Conservation (phyloP, 129 eudicot genomes). For the Artemisia argyi region DNA sequence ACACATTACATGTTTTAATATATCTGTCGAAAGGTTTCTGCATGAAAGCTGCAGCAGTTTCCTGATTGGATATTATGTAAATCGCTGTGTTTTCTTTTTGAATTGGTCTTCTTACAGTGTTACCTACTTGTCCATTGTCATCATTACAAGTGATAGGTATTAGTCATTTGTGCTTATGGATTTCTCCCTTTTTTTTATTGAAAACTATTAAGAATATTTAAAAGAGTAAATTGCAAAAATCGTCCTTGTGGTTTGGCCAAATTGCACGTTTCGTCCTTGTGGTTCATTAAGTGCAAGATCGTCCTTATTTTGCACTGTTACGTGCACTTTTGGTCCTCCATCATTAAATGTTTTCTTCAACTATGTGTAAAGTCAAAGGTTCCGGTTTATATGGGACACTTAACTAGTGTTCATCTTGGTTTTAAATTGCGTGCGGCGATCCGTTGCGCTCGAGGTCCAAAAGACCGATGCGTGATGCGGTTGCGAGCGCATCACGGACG, state of each 20-base stretch:
- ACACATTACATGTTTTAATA: not conserved
- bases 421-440: too few relatives aligned
- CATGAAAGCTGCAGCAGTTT: not conserved
- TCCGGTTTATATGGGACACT: not conserved
- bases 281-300: too few relatives aligned
- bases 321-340: too few relatives aligned
- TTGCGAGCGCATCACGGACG: too few relatives aligned
- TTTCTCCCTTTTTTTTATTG: not conserved
- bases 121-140: not conserved
- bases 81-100: not conserved
- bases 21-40: not conserved
- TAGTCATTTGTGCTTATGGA: not conserved
- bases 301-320: too few relatives aligned
- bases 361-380: constrained; percentile 5
- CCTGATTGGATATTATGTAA: not conserved
- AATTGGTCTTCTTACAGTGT: not conserved
- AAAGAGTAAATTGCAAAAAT: too few relatives aligned
- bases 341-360: not conserved
- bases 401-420: not conserved
- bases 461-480: too few relatives aligned
- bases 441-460: too few relatives aligned
- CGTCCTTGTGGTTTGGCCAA: too few relatives aligned
- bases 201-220: not conserved
- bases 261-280: too few relatives aligned
- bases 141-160: not conserved